A percentile compares a stretch with the other conserved stretches of the same genome.
Evolutionary conservation across 2,329 filamentous ascomycete species (phyloP).

Genomic region (Thielaviopsis euricoi): DNA sequence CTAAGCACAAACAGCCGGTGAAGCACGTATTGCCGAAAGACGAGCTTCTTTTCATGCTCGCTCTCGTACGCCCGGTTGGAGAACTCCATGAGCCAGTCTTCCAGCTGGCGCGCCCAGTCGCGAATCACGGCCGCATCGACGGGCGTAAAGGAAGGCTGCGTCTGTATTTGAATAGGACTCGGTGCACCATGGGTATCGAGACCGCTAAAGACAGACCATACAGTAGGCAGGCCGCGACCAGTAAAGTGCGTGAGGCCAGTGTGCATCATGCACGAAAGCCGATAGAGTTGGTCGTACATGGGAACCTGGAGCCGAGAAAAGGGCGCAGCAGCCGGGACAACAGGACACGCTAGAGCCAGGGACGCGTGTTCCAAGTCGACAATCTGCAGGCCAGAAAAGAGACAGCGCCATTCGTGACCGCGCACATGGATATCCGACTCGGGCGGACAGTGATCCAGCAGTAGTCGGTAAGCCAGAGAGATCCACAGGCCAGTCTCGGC

Average conservation of each 20-base stretch:
- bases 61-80: constrained; percentile 14
- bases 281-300: constrained; percentile 24
- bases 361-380: constrained; percentile 28
- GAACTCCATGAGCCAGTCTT: constrained; percentile 26
- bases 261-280: constrained; percentile 28
- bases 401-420: constrained; percentile 21
- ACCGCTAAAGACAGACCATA: constrained; percentile 25
- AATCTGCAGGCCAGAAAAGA: constrained; percentile 25
- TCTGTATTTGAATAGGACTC: neutral
- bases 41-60: constrained; percentile 2
- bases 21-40: constrained; percentile 21
- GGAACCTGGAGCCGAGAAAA: constrained; percentile 22
- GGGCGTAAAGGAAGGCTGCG: constrained; percentile 19
- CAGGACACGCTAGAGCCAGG: constrained; percentile 24
- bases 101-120: constrained; percentile 25
- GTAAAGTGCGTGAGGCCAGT: constrained; percentile 26
- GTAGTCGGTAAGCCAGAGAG: constrained; percentile 24
- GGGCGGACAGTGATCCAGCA: constrained; percentile 25
- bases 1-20: constrained; percentile 26
- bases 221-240: constrained; percentile 24
- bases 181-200: constrained; percentile 9
- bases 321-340: constrained; percentile 24
- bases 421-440: constrained; percentile 19
- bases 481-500: constrained; percentile 28
- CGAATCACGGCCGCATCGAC: constrained; percentile 25